A percentile compares a stretch with the other conserved stretches of the same genome.
Conservation (phyloP, 768 basidiomycete genomes). For the Tricholoma sp. region DNA sequence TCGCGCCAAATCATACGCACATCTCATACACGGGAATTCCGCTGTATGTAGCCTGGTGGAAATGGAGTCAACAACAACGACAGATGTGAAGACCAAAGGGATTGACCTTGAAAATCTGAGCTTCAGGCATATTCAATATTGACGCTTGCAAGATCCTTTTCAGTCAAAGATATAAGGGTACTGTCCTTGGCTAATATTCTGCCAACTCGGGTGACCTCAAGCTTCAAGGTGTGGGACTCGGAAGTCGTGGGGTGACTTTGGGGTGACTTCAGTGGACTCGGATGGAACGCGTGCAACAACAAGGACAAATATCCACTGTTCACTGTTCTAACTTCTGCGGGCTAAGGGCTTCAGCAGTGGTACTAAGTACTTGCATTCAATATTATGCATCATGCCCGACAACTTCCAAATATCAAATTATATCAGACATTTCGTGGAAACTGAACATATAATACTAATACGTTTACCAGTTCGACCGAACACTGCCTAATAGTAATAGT, state of each 20-base stretch:
- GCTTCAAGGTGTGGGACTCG: no score
- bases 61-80: conserved; percentile 19
- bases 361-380: no score
- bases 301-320: conserved; percentile 34
- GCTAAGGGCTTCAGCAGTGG: no score
- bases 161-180: not conserved
- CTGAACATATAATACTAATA: no score
- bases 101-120: conserved; percentile 82
- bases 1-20: conserved; percentile 46
- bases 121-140: conserved; percentile 58
- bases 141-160: not conserved
- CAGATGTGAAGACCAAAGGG: conserved; percentile 13
- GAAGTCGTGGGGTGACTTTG: conserved; percentile 7
- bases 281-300: conserved; percentile 38
- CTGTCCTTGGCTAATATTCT: not conserved
- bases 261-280: conserved; percentile 23
- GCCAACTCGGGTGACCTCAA: conserved; percentile 2
- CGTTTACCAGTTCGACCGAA: no score
- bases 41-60: conserved; percentile 78
- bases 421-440: no score
- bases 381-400: no score
- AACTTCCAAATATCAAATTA: no score
- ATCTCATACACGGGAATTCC: conserved; percentile 92
- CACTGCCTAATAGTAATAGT: no score
- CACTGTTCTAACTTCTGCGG: no score